Conservation (phyloP, 164 flowering plant species). For the Aristolochia fimbriata region DNA sequence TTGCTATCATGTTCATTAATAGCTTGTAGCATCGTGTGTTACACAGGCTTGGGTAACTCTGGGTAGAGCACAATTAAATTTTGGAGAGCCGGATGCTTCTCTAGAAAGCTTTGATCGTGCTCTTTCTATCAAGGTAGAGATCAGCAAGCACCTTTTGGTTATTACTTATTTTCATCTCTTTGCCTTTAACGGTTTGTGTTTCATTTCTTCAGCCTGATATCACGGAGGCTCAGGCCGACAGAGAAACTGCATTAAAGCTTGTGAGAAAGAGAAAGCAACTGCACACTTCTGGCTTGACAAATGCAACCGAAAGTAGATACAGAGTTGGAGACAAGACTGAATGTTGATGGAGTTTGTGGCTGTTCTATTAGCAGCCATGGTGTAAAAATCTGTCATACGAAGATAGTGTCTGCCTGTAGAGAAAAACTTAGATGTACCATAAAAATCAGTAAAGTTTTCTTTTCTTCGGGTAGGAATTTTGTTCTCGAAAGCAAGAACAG, state of each 20-base stretch:
- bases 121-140: constrained; percentile 53
- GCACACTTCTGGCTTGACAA: constrained; percentile 43
- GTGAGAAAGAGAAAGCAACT: constrained; percentile 66
- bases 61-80: constrained; percentile 83
- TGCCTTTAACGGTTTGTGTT: neutral
- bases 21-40: neutral
- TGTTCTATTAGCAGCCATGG: no score
- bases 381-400: no score
- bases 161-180: neutral
- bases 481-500: no score
- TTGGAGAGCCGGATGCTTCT: constrained; percentile 83
- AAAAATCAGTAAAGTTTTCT: no score
- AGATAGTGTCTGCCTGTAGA: no score
- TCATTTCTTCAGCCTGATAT: constrained; percentile 55
- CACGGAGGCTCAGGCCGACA: constrained; percentile 50
- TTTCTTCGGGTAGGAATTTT: no score
- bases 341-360: neutral
- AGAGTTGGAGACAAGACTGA: constrained; percentile 42
- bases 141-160: neutral
- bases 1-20: neutral
- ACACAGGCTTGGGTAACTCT: constrained; percentile 87
- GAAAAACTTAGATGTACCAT: no score
- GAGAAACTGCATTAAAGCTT: constrained; percentile 47
- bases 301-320: constrained; percentile 32
- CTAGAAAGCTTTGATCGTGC: constrained; percentile 73